Conservation (phyloP, 495 filamentous ascomycete genomes). For the Annulohypoxylon bovei region DNA sequence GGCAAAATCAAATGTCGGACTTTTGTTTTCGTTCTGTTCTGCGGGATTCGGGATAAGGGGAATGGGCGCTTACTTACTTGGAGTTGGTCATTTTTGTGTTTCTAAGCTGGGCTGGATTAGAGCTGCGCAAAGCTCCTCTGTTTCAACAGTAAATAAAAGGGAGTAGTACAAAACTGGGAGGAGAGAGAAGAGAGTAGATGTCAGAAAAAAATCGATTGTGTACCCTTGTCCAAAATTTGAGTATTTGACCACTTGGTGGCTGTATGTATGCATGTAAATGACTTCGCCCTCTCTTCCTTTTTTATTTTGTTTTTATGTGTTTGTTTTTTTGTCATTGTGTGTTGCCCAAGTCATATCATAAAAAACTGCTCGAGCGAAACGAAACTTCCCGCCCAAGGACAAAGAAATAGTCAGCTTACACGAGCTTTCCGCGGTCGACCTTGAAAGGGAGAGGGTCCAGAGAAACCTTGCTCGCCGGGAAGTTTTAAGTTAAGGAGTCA, state of each 20-base stretch:
- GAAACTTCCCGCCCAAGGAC: slow-evolving; percentile 22
- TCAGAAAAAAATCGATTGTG: not conserved
- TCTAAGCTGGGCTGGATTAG: not conserved
- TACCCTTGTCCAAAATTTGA: not conserved
- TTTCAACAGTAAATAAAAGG: not conserved
- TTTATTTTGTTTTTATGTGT: not conserved
- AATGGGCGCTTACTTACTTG: not conserved
- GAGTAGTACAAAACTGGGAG: not conserved
- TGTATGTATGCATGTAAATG: no score
- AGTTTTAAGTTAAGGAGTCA: slow-evolving; percentile 8
- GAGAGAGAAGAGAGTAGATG: not conserved
- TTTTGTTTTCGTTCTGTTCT: not conserved
- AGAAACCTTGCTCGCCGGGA: not conserved
- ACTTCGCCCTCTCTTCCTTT: not conserved
- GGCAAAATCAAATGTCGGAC: not conserved
- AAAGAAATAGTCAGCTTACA: slow-evolving; percentile 31
- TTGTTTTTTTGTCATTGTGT: slow-evolving; percentile 14
- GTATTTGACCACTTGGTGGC: slow-evolving; percentile 13
- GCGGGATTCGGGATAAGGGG: not conserved
- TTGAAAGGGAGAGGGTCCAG: slow-evolving; percentile 8
- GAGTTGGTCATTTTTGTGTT: slow-evolving; percentile 1
- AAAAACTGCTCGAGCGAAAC: slow-evolving; percentile 22
- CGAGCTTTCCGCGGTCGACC: not conserved
- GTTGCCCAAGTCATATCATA: slow-evolving; percentile 17
- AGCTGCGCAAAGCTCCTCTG: not conserved